These are phyloP conservation scores for Chlorella sorokiniana DNA, from an alignment of 139 green algal genomes.

Conservation along the genomic window DNA sequence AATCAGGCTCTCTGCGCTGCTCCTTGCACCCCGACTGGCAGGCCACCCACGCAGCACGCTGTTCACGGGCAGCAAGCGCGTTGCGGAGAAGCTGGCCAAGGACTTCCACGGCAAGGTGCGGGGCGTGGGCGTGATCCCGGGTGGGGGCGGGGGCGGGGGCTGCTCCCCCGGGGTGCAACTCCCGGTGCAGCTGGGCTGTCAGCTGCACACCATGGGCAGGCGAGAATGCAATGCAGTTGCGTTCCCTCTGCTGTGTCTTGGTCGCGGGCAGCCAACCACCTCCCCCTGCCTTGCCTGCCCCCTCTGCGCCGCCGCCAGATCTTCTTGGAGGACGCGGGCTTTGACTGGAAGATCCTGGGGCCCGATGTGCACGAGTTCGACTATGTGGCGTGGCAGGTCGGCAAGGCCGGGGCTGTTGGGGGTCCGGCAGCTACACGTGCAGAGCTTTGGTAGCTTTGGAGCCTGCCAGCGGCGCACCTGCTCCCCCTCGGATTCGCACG, in stretches of 20 bases:
- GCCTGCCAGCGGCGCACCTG: too few relatives aligned
- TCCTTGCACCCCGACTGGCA: background rate
- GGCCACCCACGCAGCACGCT: constrained; percentile 83
- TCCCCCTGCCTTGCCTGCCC: background rate
- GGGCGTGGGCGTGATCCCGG: too few relatives aligned
- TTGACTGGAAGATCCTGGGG: constrained; percentile 98
- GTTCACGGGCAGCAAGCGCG: constrained; percentile 88
- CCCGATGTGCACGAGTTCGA: constrained; percentile 82
- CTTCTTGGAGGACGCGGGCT: constrained; percentile 95
- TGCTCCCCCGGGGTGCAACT: background rate
- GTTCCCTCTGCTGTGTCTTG: too few relatives aligned
- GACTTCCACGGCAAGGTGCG: constrained; percentile 81
- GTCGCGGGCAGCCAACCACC: too few relatives aligned
- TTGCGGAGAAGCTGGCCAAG: constrained; percentile 84
- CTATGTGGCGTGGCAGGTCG: constrained; percentile 86
- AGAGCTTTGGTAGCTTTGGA: too few relatives aligned
- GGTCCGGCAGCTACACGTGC: too few relatives aligned
- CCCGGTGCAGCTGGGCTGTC: too few relatives aligned
- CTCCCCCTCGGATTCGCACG: too few relatives aligned
- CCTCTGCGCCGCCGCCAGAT: constrained; percentile 54
- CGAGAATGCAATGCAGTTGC: too few relatives aligned
- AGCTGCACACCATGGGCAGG: too few relatives aligned
- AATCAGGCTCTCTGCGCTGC: background rate
- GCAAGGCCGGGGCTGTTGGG: too few relatives aligned
- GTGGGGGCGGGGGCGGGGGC: background rate